Evolutionary conservation across 371 early-diverging fungal genomes (phyloP), one percentile per base, ranked within the genome.

Genomic region (Chytridium lagenaria): DNA sequence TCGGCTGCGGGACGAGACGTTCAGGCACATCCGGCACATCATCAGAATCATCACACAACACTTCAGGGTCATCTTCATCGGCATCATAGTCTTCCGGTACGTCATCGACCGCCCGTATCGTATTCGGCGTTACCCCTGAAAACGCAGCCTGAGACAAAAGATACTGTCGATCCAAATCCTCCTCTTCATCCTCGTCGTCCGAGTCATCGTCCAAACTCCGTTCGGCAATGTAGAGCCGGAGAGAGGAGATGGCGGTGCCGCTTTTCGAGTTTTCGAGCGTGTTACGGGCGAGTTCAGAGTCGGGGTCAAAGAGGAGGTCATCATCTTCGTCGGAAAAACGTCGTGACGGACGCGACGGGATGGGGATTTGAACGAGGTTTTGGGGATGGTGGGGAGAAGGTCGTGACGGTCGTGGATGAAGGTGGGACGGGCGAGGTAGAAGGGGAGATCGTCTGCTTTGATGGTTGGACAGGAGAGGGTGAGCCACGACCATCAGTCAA

Each of bases 241-340:
- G 38, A 10, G 22, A 19, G 19, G 63, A 61, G 38, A 61, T 61
- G 36, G 33, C 34, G 36, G 36, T 61, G 36, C 63, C 34, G 36
- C 22, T 31, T 23, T 38, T 61, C 10, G 63, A 31, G 36, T 61
- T 61, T 23, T 61, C 63, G 15, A 61, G 36, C 63, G 63, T 61
- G 63, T 61, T 61, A 5, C 38, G 33, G 36, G 63, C 63, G 19
- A 61, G 36, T 16, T 61, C 63, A 12, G 63, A 61, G 23, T 7
- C 33, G 10, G 63, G 36, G 63, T 61, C 63, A 16, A 19, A 34
- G 33, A 19, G 15, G 22, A 61, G 19, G 15, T 31, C 23, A 10
- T 61, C 63, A 5, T 61, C 63, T 2, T 61, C 63, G 55, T 52
- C 55, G 5, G 44, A 44, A 44, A 44, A 7, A 7, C 7, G 12